Base-by-base conservation (phyloP, 2,329 filamentous ascomycete species). In the Aspergillus piperis region DNA sequence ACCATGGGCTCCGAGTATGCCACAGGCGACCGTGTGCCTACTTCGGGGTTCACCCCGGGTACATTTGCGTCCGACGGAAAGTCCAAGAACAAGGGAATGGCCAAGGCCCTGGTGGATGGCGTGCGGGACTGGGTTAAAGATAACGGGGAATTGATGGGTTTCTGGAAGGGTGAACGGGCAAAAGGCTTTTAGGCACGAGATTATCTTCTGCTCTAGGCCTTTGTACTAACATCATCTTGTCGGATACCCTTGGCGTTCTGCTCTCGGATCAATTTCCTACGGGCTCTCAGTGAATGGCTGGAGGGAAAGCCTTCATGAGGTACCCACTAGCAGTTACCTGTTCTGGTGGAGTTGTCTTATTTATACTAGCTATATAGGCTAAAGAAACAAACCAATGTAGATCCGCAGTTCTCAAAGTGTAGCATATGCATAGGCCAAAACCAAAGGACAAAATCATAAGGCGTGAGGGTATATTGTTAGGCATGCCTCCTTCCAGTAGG, bases 1-100 rank as follows among this genome's bases (percentile, higher is more conserved):
- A 96, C 89, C 7, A 97, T 97, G 85, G 91, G 92, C 11, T 91
- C 86, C 51, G 90, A 92, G 64, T 88, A 87, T 71, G 84, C 84
- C 17, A 87, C 86, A 0, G 85, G 86, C 5, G 81, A 82, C 13
- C 70, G 66, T 62, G 63, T 59, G 41, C 50, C 65, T 27, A 56
- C 67, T 13, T 58, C 64, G 21, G 71, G 70, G 8, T 57, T 74
- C 36, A 66, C 71, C 36, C 68, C 70, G n/a, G 62, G 54, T 36
- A 66, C 67, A 2, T 58, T 67, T 8, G 64, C 58, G 57, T 69
- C 58, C 36, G 73, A 78, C 58, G 69, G 73, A 58, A 81, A 80
- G 60, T 77, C 75, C 59, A 81, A 80, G 65, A 82, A 84, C 64
- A 83, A 83, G 58, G 83, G 82, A 30, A 85, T 89, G 83, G 86